Percentiles rank a stretch among this genome's conserved stretches.
These are phyloP conservation scores for Xerocomellus amylosporus DNA, from an alignment of 768 basidiomycete genomes.

Conservation along the genomic window DNA sequence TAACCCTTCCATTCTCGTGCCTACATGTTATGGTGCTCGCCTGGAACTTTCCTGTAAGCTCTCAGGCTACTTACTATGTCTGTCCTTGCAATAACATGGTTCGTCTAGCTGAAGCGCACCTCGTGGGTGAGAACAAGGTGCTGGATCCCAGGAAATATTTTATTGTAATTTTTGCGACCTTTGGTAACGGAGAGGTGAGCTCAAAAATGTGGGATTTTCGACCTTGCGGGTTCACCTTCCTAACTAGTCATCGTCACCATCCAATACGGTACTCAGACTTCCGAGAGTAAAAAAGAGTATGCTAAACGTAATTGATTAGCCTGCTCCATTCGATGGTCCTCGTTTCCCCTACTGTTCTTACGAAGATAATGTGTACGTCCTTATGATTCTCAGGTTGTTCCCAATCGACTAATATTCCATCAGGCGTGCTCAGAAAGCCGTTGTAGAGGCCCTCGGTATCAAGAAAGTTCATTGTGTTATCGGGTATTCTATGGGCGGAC, in stretches of 20 bases:
- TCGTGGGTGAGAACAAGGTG: not conserved
- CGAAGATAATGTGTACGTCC: constrained; percentile 27
- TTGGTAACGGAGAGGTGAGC: too few species aligned
- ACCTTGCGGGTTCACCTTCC: not conserved
- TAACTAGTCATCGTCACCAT: constrained; percentile 15
- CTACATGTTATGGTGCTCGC: not conserved
- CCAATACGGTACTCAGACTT: constrained; percentile 23
- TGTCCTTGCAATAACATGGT: not conserved
- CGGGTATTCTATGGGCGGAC: not conserved
- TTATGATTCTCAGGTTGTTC: not conserved
- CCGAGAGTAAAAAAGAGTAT: too few species aligned
- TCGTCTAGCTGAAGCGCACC: not conserved
- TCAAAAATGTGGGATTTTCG: not conserved
- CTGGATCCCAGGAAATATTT: not conserved
- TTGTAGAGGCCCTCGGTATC: constrained; percentile 32
- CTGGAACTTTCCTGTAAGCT: not conserved
- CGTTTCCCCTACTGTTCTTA: constrained; percentile 32
- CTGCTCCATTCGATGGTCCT: constrained; percentile 31
- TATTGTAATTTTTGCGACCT: too few species aligned
- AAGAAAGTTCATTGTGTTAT: constrained; percentile 40
- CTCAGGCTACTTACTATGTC: not conserved
- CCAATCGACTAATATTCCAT: not conserved
- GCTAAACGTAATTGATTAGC: constrained; percentile 12
- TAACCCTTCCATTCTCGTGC: not conserved
- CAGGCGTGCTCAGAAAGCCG: constrained; percentile 50